These are phyloP conservation scores for Cyathus pygmaeus DNA, from an alignment of 1,284 basidiomycete genomes.

Conservation along the genomic window DNA sequence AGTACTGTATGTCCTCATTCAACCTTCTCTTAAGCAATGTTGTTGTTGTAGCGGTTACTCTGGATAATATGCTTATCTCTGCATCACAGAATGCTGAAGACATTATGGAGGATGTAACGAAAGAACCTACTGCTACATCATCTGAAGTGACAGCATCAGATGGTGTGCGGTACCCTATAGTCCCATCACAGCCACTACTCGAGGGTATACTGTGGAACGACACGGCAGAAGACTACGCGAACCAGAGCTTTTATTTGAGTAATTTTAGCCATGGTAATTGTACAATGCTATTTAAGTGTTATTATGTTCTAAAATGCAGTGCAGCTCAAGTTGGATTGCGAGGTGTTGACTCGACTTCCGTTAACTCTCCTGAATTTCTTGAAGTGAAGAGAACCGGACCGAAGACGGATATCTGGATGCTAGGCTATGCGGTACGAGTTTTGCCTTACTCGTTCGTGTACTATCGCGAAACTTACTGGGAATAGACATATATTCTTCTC, in stretches of 20 bases:
- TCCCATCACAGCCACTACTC: neutral
- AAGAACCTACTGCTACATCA: neutral
- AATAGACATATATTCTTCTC: neutral
- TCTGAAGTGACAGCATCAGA: neutral
- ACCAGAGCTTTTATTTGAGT: neutral
- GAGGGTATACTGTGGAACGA: neutral
- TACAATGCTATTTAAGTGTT: neutral
- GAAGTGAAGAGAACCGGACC: neutral
- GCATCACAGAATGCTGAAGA: neutral
- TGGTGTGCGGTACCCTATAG: neutral
- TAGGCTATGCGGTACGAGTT: neutral
- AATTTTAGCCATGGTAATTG: neutral
- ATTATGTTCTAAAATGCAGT: neutral
- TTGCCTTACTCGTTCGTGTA: neutral
- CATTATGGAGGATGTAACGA: neutral
- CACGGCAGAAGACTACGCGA: neutral
- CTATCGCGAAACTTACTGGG: neutral
- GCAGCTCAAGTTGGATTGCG: neutral
- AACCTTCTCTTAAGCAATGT: neutral
- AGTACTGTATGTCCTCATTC: neutral
- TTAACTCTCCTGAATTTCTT: neutral
- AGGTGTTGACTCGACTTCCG: neutral
- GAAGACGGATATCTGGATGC: neutral
- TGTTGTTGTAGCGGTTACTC: neutral
- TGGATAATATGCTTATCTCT: neutral